Base-by-base conservation (phyloP, 345 rosid genomes). In the Moricandia moricandioides region DNA sequence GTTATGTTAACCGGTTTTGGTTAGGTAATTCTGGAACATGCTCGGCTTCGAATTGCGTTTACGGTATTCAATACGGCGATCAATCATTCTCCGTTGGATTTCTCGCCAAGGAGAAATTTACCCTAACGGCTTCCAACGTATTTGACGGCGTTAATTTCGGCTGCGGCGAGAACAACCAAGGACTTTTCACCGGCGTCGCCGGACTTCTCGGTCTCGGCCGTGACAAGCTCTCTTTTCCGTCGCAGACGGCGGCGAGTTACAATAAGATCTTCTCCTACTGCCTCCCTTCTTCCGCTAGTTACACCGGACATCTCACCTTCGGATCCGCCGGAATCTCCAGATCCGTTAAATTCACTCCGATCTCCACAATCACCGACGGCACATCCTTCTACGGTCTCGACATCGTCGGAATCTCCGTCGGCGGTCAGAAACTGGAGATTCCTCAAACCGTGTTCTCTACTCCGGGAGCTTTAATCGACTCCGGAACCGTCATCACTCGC, bases 151-250 rank as follows among this genome's bases (percentile, higher is more conserved):
- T 94, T 75, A 35, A 62, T 16, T 89, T 94, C 55, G 97, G 97
- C 0, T 94, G 98, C 63, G 97, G 98, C 45, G 84, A 89, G 74
- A 85, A 89, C 78, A 94, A 94, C 69, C 81, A 47, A 4, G 97
- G 98, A 8, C 85, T 89, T n/a, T 94, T 88, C 51, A 79, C 83
- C 0, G 86, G 91, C 8, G 71, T 85, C 0, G 93, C 97, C 3
- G 98, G 95, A 4, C 72, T 94, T 30, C 82, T 91, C 8, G 98
- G 98, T 0, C 91, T 94, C 0, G 98, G 96, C 68, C 91, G 96
- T 0, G 84, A 88, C 58, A 67, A 79, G 45, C 72, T 91, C 21
- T 91, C 98, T 0, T 34, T 89, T 1, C 88, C 92, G 34, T 84
- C 88, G 5, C 98, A 94, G 79, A 87, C 93, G 0, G 85, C 88